phyloP scores from a whole-genome alignment of 2,329 filamentous ascomycete genomes.

The Monosporascus sp. region DNA sequence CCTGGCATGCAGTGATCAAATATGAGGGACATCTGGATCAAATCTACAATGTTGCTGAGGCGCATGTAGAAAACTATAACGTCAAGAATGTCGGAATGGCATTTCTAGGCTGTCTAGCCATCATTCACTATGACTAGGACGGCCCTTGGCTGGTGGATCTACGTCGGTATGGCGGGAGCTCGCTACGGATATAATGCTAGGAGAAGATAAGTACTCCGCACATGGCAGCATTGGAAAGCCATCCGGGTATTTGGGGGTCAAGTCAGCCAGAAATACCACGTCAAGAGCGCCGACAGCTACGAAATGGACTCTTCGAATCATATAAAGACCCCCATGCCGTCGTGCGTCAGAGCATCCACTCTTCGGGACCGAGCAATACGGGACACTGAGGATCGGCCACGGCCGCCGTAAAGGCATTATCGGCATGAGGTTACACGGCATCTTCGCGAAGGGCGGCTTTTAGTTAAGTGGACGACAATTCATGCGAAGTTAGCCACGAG shows the following conservation, averaged over 20 bases:
- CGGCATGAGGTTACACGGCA: neutral
- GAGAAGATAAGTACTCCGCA: neutral
- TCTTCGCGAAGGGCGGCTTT: neutral
- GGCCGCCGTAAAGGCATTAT: neutral
- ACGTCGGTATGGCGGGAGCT: no score
- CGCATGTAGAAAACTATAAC: no score
- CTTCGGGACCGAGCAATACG: neutral
- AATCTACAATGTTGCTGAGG: no score
- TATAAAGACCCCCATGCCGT: neutral
- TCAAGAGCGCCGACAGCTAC: neutral
- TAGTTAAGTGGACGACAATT: no score
- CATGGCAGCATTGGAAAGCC: neutral
- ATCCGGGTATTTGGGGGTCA: neutral
- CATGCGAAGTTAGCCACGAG: no score
- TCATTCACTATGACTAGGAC: no score
- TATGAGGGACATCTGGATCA: no score
- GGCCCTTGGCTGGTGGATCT: no score
- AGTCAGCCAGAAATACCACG: neutral
- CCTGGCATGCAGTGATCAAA: no score
- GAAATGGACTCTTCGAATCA: neutral
- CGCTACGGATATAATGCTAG: no score
- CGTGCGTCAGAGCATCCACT: neutral
- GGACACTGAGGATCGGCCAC: neutral
- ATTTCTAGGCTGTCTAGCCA: no score
- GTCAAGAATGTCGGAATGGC: no score